Base-by-base conservation (phyloP, 2,329 filamentous ascomycete species). In the Nannizzia gypsea region DNA sequence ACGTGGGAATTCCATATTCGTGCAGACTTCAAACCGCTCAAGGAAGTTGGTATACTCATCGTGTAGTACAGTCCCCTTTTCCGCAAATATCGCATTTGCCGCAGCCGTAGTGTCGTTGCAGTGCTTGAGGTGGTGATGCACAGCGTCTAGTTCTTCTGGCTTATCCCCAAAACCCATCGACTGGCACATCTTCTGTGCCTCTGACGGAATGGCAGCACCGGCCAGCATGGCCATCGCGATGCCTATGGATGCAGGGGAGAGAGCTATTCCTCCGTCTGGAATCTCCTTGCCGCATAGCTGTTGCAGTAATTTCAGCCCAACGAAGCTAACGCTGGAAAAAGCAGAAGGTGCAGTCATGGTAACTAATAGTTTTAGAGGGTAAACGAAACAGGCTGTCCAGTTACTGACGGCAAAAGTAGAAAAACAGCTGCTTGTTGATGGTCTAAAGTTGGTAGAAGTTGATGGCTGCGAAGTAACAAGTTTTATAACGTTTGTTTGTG, bases 181-280 rank as follows among this genome's bases (percentile, higher is more conserved):
- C n/a, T 8, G 9, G 22, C 56, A 58, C 36, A 58, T 31, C 38
- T 20, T 58, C 22, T 34, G 22, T 15, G 24, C 24, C 15, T 46
- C 56, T 17, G 17, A 28, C 11, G 31, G 24, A 5, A 17, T n/a
- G 17, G 56, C 56, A 34, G 31, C 56, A 13, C 56, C 56, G 4
- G 22, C 38, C 22, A 58, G 46, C 56, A 58, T 58, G 13, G 56
- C 36, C 26, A 58, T 22, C 9, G 56, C 56, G 40, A 46, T 58
- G 6, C 40, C 20, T 44, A 58, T 46, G 2, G 56, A 58, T 20
- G 22, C 56, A n/a, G 56, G 26, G 15, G 56, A 58, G 11, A 58
- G 6, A 8, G 38, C 38, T 17, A 58, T 2, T 15, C 40, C 56
- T 9, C 36, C 38, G 3, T 26, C 38, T 6, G 56, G 56, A 17